Base-by-base conservation (phyloP, 2,329 filamentous ascomycete species). In the Gnomoniopsis sp. region DNA sequence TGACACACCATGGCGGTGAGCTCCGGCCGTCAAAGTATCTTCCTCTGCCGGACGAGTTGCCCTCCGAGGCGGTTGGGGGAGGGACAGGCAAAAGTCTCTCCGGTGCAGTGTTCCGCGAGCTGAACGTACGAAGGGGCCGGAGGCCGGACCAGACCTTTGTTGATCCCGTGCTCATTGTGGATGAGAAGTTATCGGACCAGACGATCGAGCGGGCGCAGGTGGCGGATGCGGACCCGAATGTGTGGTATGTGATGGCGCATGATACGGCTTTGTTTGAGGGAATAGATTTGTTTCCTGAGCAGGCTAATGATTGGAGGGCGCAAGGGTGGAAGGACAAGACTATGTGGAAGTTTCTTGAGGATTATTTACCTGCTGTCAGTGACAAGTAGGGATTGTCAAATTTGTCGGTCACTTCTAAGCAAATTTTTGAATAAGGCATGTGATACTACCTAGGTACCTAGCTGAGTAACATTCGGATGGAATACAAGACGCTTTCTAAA, bases 211-310 rank as follows among this genome's bases (percentile, higher is more conserved):
- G 65, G 51, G 22, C 59, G 30, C 64, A 65, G 51, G 50, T 57
- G 48, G 56, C 59, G 0, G 65, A 65, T 61, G 63, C 59, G 22
- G 53, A 62, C n/a, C 56, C 56, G 2, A 53, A 61, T 22, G 54
- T 66, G 17, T 61, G 62, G 36, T 48, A 63, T 33, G 53, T 65
- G 6, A 57, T 62, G 33, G 63, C 65, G 3, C 65, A 66, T 51
- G 65, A 65, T 46, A 41, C 57, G 12, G 59, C 44, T 15, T 48
- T 65, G 1, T 43, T 61, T 8, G 62, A 57, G 11, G 48, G 44
- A 2, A 46, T 66, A 6, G 62, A 63, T 22, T 34, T 64, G 15
- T 64, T 64, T 36, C 63, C 65, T 6, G 34, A 48, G n/a, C 17
- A 33, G 12, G 58, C 58, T 19, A 66, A 65, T 34, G 59, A 33